Base-by-base conservation (phyloP, 2,329 filamentous ascomycete genomes). In the Alternaria postmessia region DNA sequence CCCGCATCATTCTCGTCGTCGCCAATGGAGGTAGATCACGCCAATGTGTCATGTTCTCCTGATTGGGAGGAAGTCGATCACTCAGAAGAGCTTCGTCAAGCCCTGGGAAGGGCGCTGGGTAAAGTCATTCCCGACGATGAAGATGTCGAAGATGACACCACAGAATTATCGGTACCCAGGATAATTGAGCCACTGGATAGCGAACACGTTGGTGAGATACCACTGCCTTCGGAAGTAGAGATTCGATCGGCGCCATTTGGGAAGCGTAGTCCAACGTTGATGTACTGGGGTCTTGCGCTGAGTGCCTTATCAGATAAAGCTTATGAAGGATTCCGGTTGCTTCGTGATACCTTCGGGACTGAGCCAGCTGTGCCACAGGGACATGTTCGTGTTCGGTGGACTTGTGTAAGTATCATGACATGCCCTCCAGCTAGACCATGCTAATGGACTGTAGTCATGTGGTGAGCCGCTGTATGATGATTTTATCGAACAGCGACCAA, bases 381-480 rank as follows among this genome's bases (percentile, higher is more conserved):
- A 4, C 72, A 77, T 62, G 71, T 73, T n/a, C 73, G 75, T 11
- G 73, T 79, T 20, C 69, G 75, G 24, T 79, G 76, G 76, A 75
- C 66, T 39, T 79, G 76, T 60, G 74, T 76, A 63, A 66, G 71
- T 65, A 9, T 7, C 1, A 20, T 11, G 18, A 11, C 38, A 28
- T 9, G 32, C 3, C 18, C 9, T 39, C 18, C 11, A 26, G 11
- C 11, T 22, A 26, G 7, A 41, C 26, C 9, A 18, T 54, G 14
- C 62, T 65, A 47, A 65, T 43, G 9, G 3, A 1, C 3, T 22
- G 9, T 26, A 77, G 74, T 66, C 69, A 18, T 79, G 75, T 48
- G 76, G 76, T 20, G 68, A 74, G 24, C 42, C 63, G 2, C 65
- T 80, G 7, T 75, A 79, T 55, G 79, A 81, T 51, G 79, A 81